Evolutionary conservation across 164 flowering plant genomes (phyloP).

Genomic region (Cinnamomum micranthum): DNA sequence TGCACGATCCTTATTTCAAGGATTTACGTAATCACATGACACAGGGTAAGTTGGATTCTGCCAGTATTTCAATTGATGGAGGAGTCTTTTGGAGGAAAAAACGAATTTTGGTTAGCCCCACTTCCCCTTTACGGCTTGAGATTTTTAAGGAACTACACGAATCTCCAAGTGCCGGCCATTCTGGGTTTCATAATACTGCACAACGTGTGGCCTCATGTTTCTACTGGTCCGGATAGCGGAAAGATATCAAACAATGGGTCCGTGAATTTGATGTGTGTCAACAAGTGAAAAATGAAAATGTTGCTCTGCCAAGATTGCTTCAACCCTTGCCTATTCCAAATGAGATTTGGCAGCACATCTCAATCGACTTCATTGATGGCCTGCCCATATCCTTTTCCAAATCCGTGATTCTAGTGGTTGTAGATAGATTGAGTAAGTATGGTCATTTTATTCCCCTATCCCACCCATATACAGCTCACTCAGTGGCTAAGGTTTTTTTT

Average conservation of each 20-base stretch:
- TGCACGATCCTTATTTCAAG: too few relatives aligned
- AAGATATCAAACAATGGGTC: not conserved
- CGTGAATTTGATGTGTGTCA: not conserved
- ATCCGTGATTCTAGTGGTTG: not conserved
- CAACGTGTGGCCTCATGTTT: too few relatives aligned
- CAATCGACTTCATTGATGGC: not conserved
- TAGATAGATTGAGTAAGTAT: not conserved
- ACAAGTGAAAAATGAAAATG: not conserved
- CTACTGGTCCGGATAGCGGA: not conserved
- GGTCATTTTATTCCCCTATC: not conserved
- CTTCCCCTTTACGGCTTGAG: too few relatives aligned
- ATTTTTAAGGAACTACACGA: not conserved
- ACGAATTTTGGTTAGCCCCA: too few relatives aligned
- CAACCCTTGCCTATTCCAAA: not conserved
- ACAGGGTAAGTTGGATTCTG: too few relatives aligned
- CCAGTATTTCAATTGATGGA: too few relatives aligned
- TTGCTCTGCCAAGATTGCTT: not conserved
- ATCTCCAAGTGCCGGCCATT: too few relatives aligned
- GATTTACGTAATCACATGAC: too few relatives aligned
- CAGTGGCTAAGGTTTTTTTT: not conserved
- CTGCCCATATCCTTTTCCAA: not conserved
- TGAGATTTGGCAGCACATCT: not conserved
- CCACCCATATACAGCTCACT: not conserved
- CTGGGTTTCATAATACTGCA: too few relatives aligned
- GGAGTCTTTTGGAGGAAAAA: too few relatives aligned